A percentile compares a stretch with the other conserved stretches of the same genome.
These are phyloP conservation scores for Epichloe aotearoae DNA, from an alignment of 2,329 filamentous ascomycete genomes.

Conservation along the genomic window DNA sequence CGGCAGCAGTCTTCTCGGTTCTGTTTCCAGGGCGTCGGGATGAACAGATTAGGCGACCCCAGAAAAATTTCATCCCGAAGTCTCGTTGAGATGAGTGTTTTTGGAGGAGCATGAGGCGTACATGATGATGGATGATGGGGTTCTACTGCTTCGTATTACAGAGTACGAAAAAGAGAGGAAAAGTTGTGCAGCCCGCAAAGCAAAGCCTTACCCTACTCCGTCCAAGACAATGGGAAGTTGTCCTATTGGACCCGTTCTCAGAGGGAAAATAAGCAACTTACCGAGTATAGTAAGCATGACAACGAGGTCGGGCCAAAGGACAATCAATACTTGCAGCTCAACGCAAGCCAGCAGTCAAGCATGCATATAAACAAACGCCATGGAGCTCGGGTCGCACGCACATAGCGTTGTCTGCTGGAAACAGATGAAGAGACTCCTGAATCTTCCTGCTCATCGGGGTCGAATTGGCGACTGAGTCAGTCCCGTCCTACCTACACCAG, in stretches of 20 bases:
- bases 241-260: not conserved
- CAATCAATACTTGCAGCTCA: not conserved
- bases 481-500: not conserved
- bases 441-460: not conserved
- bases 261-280: not conserved
- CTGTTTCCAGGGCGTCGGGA: too few species aligned
- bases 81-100: too few species aligned
- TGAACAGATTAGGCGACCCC: too few species aligned
- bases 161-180: too few species aligned
- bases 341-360: not conserved
- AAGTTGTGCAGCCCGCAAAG: too few species aligned
- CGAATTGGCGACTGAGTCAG: not conserved
- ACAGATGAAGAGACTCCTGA: not conserved
- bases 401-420: not conserved
- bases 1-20: not conserved
- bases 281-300: not conserved
- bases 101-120: not conserved
- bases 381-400: not conserved
- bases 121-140: not conserved
- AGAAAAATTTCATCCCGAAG: too few species aligned
- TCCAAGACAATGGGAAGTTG: not conserved
- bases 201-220: not conserved
- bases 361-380: not conserved
- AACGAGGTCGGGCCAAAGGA: not conserved
- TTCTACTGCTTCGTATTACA: too few species aligned